Evolutionary conservation across 2,329 filamentous ascomycete genomes (phyloP).

Genomic region (Ploettnerulaceae sp.): DNA sequence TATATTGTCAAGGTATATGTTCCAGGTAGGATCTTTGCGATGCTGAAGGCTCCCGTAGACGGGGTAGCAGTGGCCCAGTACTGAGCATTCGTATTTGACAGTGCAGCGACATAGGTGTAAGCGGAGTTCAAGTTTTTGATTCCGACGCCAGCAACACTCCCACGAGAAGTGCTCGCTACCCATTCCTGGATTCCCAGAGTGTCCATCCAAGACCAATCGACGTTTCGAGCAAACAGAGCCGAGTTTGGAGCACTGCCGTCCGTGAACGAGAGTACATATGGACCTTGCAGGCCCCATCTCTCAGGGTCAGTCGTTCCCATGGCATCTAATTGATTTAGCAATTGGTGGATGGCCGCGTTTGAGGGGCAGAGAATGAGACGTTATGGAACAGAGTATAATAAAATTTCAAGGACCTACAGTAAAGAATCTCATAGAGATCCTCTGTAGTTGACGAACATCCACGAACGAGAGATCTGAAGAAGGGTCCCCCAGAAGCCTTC

Average conservation of each 20-base stretch:
- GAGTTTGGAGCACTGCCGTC: constrained; percentile 36
- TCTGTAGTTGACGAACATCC: constrained; percentile 28
- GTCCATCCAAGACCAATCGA: constrained; percentile 17
- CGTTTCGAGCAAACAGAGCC: constrained; percentile 14
- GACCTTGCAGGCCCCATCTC: constrained; percentile 40
- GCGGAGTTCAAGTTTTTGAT: constrained; percentile 15
- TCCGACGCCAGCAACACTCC: constrained; percentile 12
- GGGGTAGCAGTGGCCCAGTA: constrained; percentile 56
- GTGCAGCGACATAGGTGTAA: constrained; percentile 13
- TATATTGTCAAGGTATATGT: constrained; percentile 66
- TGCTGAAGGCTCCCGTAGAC: constrained; percentile 53
- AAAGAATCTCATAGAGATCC: constrained; percentile 41
- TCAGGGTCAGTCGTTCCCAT: constrained; percentile 41
- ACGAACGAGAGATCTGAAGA: constrained; percentile 42
- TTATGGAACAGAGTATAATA: too few relatives aligned
- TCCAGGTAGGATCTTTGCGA: constrained; percentile 61
- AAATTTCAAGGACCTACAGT: too few relatives aligned
- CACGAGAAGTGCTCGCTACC: constrained; percentile 9
- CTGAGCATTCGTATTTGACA: constrained; percentile 54
- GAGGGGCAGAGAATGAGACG: too few relatives aligned
- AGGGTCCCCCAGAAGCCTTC: constrained; percentile 60
- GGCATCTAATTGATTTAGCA: too few relatives aligned
- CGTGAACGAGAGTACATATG: constrained; percentile 39
- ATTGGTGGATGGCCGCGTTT: too few relatives aligned
- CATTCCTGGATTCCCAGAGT: constrained; percentile 14